Evolutionary conservation across 1,139 yeast genomes (phyloP).

Genomic region (Geotrichum cucujoidarum): DNA sequence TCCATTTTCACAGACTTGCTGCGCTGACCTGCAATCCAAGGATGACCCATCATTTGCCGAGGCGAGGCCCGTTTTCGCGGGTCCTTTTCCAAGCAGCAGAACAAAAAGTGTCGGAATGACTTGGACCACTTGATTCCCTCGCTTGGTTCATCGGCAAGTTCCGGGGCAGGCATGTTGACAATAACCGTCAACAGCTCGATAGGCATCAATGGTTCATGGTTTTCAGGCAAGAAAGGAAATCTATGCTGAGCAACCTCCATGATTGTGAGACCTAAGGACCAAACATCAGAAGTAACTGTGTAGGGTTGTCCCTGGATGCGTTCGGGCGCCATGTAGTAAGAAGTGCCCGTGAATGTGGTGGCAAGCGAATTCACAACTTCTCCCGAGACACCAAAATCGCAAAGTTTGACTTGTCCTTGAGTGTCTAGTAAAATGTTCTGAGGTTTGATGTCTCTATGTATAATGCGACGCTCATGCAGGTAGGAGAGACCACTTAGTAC

Average conservation of each 20-base stretch:
- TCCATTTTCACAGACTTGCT: slow-evolving; percentile 76
- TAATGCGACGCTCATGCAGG: slow-evolving; percentile 78
- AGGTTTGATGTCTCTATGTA: slow-evolving; percentile 88
- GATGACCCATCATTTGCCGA: slow-evolving; percentile 84
- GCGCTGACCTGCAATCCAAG: slow-evolving; percentile 80
- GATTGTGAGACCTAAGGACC: slow-evolving; percentile 90
- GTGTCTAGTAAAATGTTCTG: slow-evolving; percentile 76
- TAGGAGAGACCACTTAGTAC: slow-evolving; percentile 81
- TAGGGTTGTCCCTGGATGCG: slow-evolving; percentile 92
- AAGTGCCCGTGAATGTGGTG: slow-evolving; percentile 94
- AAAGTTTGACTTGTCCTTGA: slow-evolving; percentile 77
- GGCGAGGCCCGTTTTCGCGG: slow-evolving; percentile 83
- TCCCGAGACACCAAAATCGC: slow-evolving; percentile 98
- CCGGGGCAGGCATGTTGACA: slow-evolving; percentile 71
- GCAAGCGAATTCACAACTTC: slow-evolving; percentile 93
- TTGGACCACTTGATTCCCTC: slow-evolving; percentile 76
- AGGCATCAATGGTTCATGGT: slow-evolving; percentile 58
- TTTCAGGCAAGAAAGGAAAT: slow-evolving; percentile 60
- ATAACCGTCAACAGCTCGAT: slow-evolving; percentile 80
- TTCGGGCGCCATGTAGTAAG: slow-evolving; percentile 98
- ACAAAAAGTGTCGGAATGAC: slow-evolving; percentile 76
- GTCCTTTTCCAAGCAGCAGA: slow-evolving; percentile 76
- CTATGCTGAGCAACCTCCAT: slow-evolving; percentile 87
- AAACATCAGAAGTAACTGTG: slow-evolving; percentile 89
- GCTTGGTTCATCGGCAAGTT: slow-evolving; percentile 68